These are phyloP conservation scores for Phytophthora megakarya DNA, from an alignment of 352 stramenopile species.

Conservation along the genomic window DNA sequence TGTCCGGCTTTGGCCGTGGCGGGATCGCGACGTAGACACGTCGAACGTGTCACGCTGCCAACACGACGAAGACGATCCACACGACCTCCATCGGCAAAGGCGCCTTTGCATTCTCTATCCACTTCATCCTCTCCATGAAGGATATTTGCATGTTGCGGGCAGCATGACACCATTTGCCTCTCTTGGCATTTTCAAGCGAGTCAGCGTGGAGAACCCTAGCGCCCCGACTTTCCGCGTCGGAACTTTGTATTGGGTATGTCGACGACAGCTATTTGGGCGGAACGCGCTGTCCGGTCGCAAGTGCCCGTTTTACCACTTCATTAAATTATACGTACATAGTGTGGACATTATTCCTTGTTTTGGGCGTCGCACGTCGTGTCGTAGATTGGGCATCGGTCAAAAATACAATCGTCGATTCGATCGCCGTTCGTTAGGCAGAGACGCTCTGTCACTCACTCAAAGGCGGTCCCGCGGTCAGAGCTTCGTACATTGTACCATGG, in stretches of 20 bases:
- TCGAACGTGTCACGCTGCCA: not conserved
- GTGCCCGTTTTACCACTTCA: not conserved
- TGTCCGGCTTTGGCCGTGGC: slow-evolving; percentile 10
- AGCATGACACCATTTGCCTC: not conserved
- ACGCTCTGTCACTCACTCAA: slow-evolving; percentile 21
- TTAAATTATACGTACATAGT: slow-evolving; percentile 1
- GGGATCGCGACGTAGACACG: slow-evolving; percentile 19
- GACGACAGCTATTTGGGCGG: not conserved
- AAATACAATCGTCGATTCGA: slow-evolving; percentile 27
- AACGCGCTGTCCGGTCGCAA: slow-evolving; percentile 3
- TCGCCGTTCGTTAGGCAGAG: slow-evolving; percentile 28
- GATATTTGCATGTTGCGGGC: not conserved
- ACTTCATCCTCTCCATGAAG: not conserved
- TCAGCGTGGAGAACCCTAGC: slow-evolving; percentile 28
- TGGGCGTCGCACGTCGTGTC: slow-evolving; percentile 7
- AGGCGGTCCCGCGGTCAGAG: slow-evolving; percentile 19
- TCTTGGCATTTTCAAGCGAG: slow-evolving; percentile 17
- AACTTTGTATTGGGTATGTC: slow-evolving; percentile 15
- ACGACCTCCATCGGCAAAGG: not conserved
- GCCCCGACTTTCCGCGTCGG: not conserved
- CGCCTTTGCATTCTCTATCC: slow-evolving; percentile 6
- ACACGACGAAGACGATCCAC: not conserved
- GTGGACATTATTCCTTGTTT: not conserved
- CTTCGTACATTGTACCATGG: slow-evolving; percentile 49
- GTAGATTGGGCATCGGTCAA: slow-evolving; percentile 18